phyloP scores from a whole-genome alignment of 192 early-diverging fungal genomes.

The Backusella sp. region DNA sequence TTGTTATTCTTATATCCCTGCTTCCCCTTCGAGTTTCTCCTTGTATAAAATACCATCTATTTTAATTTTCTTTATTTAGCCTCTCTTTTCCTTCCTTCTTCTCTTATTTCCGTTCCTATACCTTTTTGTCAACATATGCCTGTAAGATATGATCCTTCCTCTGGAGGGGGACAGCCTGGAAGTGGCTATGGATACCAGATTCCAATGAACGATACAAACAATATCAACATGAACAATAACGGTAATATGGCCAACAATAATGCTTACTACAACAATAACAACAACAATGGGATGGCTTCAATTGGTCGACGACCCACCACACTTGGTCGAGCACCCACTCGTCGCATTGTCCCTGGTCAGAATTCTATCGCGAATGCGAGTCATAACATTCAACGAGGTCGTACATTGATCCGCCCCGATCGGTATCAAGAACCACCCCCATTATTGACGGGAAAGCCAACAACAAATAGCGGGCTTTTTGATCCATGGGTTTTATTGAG shows the following conservation, averaged over 20 bases:
- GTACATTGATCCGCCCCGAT: conserved; percentile 71
- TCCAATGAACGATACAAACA: neutral
- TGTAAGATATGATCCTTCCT: conserved; percentile 12
- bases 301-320: conserved; percentile 26
- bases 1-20: neutral
- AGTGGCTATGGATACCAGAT: neutral
- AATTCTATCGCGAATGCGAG: conserved; percentile 43
- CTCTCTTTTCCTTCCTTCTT: neutral
- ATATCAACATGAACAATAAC: neutral
- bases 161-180: conserved; percentile 10
- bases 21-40: neutral
- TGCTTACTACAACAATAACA: neutral
- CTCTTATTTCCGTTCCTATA: neutral
- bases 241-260: neutral
- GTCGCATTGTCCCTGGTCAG: conserved; percentile 33
- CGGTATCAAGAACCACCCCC: conserved; percentile 65
- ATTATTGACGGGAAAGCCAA: conserved; percentile 59
- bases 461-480: conserved; percentile 34
- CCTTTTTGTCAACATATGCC: neutral
- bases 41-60: neutral
- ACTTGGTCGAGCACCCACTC: conserved; percentile 38
- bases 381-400: conserved; percentile 64
- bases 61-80: conserved; percentile 7
- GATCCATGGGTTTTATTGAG: conserved; percentile 71
- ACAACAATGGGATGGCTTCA: neutral